Conservation (phyloP, 202 grass and related monocot species). For the Cymbopogon flexuosus region DNA sequence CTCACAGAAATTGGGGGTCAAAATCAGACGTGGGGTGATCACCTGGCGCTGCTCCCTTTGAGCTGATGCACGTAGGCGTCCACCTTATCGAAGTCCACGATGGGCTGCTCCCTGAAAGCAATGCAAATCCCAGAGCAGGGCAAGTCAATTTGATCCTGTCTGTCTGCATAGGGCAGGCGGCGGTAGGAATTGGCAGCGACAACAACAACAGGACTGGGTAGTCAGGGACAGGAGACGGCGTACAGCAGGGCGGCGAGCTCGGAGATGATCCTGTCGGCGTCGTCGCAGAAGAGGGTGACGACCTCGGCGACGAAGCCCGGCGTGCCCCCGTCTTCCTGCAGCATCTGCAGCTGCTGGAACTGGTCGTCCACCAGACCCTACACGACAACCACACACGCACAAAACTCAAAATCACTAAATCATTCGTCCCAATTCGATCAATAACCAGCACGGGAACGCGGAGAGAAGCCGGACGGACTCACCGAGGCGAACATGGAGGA, state of each 20-base stretch:
- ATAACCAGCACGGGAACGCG: not conserved
- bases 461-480: not conserved
- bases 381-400: not conserved
- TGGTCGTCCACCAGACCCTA: constrained; percentile 77
- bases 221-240: not conserved
- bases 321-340: constrained; percentile 55
- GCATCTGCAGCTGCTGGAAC: constrained; percentile 80
- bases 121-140: not conserved
- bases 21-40: not conserved
- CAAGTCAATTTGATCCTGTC: not conserved
- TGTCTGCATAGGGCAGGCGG: not conserved
- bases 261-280: constrained; percentile 48
- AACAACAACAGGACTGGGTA: not conserved
- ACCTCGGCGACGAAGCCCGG: constrained; percentile 72
- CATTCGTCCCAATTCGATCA: not conserved
- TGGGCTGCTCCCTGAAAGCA: constrained; percentile 46
- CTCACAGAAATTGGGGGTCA: not conserved
- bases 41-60: constrained; percentile 88
- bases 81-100: constrained; percentile 65
- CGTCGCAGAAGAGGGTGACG: constrained; percentile 66
- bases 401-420: not conserved
- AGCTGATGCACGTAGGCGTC: constrained; percentile 73
- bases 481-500: constrained; percentile 60
- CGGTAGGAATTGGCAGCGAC: not conserved
- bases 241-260: constrained; percentile 51